Evolutionary conservation across 2,329 filamentous ascomycete species (phyloP).

Genomic region (Ceratocystis eucalypticola): DNA sequence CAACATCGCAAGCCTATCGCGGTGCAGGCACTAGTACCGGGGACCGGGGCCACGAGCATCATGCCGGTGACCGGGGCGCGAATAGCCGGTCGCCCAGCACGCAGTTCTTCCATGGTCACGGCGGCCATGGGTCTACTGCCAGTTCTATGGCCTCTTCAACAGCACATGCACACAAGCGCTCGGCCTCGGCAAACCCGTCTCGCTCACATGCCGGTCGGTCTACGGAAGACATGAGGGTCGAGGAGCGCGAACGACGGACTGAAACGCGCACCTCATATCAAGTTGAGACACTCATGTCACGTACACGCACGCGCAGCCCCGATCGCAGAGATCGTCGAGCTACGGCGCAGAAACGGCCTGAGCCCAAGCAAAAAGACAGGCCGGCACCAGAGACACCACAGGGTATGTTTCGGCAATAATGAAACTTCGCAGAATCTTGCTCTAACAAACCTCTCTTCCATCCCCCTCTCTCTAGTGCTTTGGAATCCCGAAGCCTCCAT

Average conservation of each 20-base stretch:
- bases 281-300: conserved; percentile 47
- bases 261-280: conserved; percentile 46
- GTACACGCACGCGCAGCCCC: conserved; percentile 46
- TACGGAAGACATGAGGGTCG: conserved; percentile 33
- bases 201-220: conserved; percentile 28
- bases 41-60: conserved; percentile 23
- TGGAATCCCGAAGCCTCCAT: conserved; percentile 76
- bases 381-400: conserved; percentile 35
- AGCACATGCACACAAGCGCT: conserved; percentile 40
- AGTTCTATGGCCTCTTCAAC: neutral
- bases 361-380: conserved; percentile 34
- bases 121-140: neutral
- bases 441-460: neutral
- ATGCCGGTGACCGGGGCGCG: conserved; percentile 22
- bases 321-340: conserved; percentile 32
- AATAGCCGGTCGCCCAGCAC: conserved; percentile 27
- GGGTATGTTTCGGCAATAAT: conserved; percentile 29
- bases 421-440: neutral
- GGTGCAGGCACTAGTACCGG: conserved; percentile 22
- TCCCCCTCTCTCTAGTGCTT: conserved; percentile 26
- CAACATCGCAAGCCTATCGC: conserved; percentile 24
- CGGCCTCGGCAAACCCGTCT: conserved; percentile 40
- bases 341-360: conserved; percentile 29
- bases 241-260: conserved; percentile 38
- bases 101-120: conserved; percentile 21